Base-by-base conservation (phyloP, 2,329 filamentous ascomycete species). In the Aspergillus ochraceus region DNA sequence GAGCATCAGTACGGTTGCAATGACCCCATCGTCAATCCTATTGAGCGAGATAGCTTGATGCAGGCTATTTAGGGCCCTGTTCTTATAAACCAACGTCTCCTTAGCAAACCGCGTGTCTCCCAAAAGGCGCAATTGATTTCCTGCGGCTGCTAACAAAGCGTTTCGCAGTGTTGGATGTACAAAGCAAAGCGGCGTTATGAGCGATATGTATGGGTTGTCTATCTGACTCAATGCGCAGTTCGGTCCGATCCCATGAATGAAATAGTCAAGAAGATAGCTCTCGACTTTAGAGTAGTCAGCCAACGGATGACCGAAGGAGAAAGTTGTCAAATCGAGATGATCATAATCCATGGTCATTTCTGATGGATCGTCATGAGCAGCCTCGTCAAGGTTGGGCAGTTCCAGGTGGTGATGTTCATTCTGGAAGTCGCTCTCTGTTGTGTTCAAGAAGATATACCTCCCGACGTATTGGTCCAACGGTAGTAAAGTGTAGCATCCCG, bases 1-100 rank as follows among this genome's bases (percentile, higher is more conserved):
- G 20, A 74, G 64, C 72, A 74, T 74, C 32, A 74, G 52, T 20
- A 74, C 65, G 1, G 71, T 68, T 14, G 72, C 71, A 10, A 74
- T 61, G 4, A 65, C 61, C 1, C 63, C 67, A 62, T 69, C 68
- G 52, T 63, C 63, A 20, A 67, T 55, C 17, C 47, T 52, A 2
- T 55, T 62, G 4, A 58, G 57, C 11, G 60, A 57, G 19, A 71
- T 67, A 32, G 63, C 64, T 1, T 62, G 63, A 29, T 67, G 66
- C 5, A 74, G 60, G 2, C 70, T 69, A 12, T 60, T 60, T 46
- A 74, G 49, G 2, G 71, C 69, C 26, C 57, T 64, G 6, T 67
- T 60, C 49, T 70, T 72, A 57, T 67, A 72, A n/a, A 63, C 29
- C 49, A 62, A 65, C 22, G 70, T 64, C 39, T 71, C 64, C 19